A percentile compares a stretch with the other conserved stretches of the same genome.
phyloP scores from a whole-genome alignment of 352 stramenopile genomes.

The Pythium aquatile region DNA sequence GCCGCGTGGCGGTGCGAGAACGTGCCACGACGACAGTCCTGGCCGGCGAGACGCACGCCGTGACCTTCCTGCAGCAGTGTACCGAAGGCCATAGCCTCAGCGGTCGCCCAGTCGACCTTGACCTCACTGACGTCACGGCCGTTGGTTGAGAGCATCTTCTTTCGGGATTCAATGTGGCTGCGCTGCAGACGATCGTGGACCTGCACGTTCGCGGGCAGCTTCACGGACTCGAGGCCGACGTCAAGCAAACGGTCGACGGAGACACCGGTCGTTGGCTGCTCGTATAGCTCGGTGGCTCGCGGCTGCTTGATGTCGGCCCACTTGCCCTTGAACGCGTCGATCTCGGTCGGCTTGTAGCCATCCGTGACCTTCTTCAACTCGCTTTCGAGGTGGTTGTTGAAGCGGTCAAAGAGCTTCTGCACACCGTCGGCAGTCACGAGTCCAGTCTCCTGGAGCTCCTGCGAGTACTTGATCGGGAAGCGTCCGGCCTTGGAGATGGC shows the following conservation, averaged over 20 bases:
- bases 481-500: conserved; percentile 58
- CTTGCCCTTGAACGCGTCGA: conserved; percentile 79
- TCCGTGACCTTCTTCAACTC: conserved; percentile 56
- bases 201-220: conserved; percentile 50
- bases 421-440: conserved; percentile 54
- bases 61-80: conserved; percentile 81
- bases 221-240: conserved; percentile 63
- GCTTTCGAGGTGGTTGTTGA: conserved; percentile 65
- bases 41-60: conserved; percentile 81
- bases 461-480: conserved; percentile 70
- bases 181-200: conserved; percentile 76
- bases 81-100: conserved; percentile 87
- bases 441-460: conserved; percentile 55
- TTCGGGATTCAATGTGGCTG: conserved; percentile 68
- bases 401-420: conserved; percentile 54
- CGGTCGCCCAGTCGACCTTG: conserved; percentile 86
- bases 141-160: conserved; percentile 62
- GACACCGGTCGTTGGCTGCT: conserved; percentile 51
- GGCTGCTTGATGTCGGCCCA: conserved; percentile 60
- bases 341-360: conserved; percentile 59
- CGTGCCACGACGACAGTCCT: conserved; percentile 87
- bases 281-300: conserved; percentile 47
- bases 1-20: conserved; percentile 88
- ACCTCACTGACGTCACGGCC: conserved; percentile 29
- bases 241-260: conserved; percentile 53